Conservation (phyloP, 495 filamentous ascomycete genomes). For the Neurospora pannonica region DNA sequence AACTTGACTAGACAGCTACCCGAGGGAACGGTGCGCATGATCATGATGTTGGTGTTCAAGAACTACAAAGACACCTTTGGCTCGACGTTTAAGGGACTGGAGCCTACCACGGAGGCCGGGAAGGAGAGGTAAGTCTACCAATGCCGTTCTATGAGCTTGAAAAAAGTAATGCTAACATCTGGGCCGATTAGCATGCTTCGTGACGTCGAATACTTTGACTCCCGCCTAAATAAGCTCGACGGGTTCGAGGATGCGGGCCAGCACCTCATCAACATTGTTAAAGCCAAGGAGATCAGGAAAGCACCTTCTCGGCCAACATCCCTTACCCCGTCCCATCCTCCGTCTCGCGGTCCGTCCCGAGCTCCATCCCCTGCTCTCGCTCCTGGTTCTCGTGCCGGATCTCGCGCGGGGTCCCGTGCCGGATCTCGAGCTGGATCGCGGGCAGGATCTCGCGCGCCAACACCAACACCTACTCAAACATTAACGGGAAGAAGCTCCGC, state of each 20-base stretch:
- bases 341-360: neutral
- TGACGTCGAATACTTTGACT: slow-evolving; percentile 70
- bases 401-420: neutral
- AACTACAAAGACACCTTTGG: slow-evolving; percentile 80
- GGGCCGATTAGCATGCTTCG: slow-evolving; percentile 54
- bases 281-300: slow-evolving; percentile 43
- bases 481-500: neutral
- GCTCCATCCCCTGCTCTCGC: slow-evolving; percentile 1
- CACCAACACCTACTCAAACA: neutral
- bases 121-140: slow-evolving; percentile 55
- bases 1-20: slow-evolving; percentile 80
- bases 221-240: slow-evolving; percentile 66
- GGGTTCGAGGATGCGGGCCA: slow-evolving; percentile 65
- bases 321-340: neutral
- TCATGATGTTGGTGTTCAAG: slow-evolving; percentile 84
- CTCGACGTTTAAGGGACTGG: slow-evolving; percentile 59
- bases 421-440: neutral
- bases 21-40: slow-evolving; percentile 66
- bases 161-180: slow-evolving; percentile 10
- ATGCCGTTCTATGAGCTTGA: neutral
- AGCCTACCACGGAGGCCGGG: slow-evolving; percentile 54
- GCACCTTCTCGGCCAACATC: slow-evolving; percentile 2
- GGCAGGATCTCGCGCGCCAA: neutral
- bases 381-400: neutral
- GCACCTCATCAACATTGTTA: slow-evolving; percentile 57